phyloP scores from a whole-genome alignment of 192 early-diverging fungal genomes.

The Coemansia sp. region DNA sequence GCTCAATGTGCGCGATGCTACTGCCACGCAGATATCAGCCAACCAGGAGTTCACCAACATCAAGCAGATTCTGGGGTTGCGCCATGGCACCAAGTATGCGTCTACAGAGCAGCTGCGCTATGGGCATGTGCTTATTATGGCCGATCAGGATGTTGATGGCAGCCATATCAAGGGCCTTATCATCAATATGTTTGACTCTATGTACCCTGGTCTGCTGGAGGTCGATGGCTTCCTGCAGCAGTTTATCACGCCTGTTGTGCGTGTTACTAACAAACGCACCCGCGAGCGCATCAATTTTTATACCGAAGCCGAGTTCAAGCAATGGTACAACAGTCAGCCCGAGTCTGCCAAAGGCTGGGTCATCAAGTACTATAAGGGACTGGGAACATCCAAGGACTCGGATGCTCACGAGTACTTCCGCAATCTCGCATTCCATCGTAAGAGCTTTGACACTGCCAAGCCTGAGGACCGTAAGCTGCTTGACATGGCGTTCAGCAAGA shows the following conservation, averaged over 20 bases:
- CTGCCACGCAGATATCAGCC: conserved; percentile 61
- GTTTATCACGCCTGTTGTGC: conserved; percentile 97
- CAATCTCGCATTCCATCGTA: conserved; percentile 76
- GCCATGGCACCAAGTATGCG: conserved; percentile 80
- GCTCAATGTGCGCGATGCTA: conserved; percentile 92
- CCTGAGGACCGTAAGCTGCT: conserved; percentile 72
- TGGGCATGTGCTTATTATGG: conserved; percentile 97
- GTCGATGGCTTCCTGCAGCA: conserved; percentile 90
- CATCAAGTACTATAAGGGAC: conserved; percentile 97
- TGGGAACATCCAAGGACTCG: conserved; percentile 80
- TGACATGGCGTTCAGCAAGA: conserved; percentile 97
- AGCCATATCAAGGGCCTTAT: conserved; percentile 97
- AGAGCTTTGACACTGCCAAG: conserved; percentile 63
- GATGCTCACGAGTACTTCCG: conserved; percentile 93
- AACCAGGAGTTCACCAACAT: conserved; percentile 88
- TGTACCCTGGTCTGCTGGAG: conserved; percentile 88
- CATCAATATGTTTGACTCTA: conserved; percentile 93
- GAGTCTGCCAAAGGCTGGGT: conserved; percentile 75
- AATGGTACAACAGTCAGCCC: conserved; percentile 70
- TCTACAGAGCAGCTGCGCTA: conserved; percentile 78
- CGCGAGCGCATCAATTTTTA: conserved; percentile 74
- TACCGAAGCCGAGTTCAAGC: conserved; percentile 89
- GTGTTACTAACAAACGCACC: conserved; percentile 60
- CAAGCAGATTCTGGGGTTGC: conserved; percentile 91
- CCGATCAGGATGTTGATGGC: conserved; percentile 97